These are phyloP conservation scores for Mallotus repandus DNA, from an alignment of 441 rosid genomes.

Conservation along the genomic window DNA sequence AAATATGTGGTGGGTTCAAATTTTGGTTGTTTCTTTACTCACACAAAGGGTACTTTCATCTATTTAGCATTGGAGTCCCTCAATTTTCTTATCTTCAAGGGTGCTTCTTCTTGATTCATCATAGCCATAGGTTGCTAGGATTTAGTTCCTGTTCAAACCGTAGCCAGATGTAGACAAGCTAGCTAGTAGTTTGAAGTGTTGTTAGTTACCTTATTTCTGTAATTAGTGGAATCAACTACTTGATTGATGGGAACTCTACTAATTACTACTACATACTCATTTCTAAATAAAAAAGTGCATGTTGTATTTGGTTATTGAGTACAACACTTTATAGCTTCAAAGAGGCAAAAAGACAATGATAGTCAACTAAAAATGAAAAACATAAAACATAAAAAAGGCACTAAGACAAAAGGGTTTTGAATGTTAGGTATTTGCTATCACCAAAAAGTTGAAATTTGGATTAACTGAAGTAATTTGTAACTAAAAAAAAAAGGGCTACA, in stretches of 20 bases:
- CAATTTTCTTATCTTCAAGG: conserved; percentile 26
- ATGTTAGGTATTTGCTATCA: not conserved
- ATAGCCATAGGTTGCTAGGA: not conserved
- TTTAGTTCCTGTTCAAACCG: not conserved
- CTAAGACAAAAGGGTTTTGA: too few relatives aligned
- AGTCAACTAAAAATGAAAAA: too few relatives aligned
- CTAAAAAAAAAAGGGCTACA: not conserved
- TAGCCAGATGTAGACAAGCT: not conserved
- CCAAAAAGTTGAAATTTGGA: not conserved
- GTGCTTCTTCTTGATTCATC: conserved; percentile 15
- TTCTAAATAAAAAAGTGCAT: too few relatives aligned
- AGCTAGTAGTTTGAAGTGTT: not conserved
- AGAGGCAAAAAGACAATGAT: too few relatives aligned
- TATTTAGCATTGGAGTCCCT: conserved; percentile 23
- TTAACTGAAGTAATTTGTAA: not conserved
- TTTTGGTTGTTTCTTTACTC: conserved; percentile 23
- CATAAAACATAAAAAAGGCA: too few relatives aligned
- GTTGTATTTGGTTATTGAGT: not conserved
- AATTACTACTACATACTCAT: not conserved
- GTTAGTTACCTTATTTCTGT: not conserved
- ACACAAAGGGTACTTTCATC: conserved; percentile 22
- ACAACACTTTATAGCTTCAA: too few relatives aligned
- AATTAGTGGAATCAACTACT: not conserved
- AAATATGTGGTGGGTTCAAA: conserved; percentile 26
- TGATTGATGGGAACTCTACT: not conserved